These are phyloP conservation scores for Intubia oerlemansii DNA, from an alignment of 2,329 filamentous ascomycete species.

Conservation along the genomic window DNA sequence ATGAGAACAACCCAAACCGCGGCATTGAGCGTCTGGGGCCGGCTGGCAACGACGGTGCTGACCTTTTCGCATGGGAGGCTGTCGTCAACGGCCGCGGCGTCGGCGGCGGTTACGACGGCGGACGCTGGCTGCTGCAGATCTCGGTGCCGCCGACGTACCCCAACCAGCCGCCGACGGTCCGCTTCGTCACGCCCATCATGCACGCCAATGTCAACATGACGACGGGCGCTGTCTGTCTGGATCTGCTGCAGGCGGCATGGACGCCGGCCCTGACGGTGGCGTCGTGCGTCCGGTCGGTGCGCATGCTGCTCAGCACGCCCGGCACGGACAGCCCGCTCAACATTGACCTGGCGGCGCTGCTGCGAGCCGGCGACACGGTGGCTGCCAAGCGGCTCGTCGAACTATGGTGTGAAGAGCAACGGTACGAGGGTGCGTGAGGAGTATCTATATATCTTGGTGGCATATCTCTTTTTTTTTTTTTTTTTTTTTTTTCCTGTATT, in stretches of 20 bases:
- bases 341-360: conserved; percentile 52
- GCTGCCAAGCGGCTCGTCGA: conserved; percentile 50
- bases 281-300: conserved; percentile 49
- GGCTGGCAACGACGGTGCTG: conserved; percentile 23
- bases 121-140: conserved; percentile 69
- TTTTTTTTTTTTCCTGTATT: neutral
- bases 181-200: conserved; percentile 65
- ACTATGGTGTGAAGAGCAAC: conserved; percentile 39
- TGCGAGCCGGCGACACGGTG: conserved; percentile 44
- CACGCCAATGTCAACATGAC: conserved; percentile 55
- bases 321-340: conserved; percentile 60
- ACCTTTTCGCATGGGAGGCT: conserved; percentile 35
- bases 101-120: conserved; percentile 36
- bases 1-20: conserved; percentile 5
- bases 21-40: conserved; percentile 39
- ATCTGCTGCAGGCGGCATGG: conserved; percentile 64
- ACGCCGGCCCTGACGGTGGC: conserved; percentile 68
- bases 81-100: conserved; percentile 37
- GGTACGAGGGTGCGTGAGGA: conserved; percentile 22
- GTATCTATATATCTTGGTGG: no score
- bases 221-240: conserved; percentile 84
- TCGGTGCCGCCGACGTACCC: conserved; percentile 61
- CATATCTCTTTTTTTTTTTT: neutral
- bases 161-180: conserved; percentile 51
- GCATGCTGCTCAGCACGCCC: conserved; percentile 45